A percentile compares a stretch with the other conserved stretches of the same genome.
Conservation (phyloP, 1,139 yeast genomes). For the Saccharomycopsis crataegensis region DNA sequence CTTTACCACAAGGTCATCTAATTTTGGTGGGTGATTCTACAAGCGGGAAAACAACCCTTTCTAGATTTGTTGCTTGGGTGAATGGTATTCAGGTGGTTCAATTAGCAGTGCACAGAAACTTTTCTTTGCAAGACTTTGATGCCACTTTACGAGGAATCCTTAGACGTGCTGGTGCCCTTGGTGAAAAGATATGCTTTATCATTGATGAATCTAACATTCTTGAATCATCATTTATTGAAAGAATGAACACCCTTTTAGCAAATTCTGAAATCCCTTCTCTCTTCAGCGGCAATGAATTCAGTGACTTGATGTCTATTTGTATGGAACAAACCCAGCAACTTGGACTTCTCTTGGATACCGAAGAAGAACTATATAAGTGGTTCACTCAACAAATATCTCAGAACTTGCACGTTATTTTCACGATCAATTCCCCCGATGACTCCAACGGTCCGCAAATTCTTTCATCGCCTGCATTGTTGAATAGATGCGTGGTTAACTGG, state of each 20-base stretch:
- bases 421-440: constrained; percentile 51
- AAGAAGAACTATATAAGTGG: constrained; percentile 73
- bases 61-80: constrained; percentile 87
- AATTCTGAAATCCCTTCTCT: constrained; percentile 91
- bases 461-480: constrained; percentile 85
- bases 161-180: constrained; percentile 40
- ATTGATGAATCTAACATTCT: constrained; percentile 76
- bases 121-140: constrained; percentile 61
- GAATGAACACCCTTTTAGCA: constrained; percentile 88
- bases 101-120: constrained; percentile 49
- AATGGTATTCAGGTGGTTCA: constrained; percentile 64
- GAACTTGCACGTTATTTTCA: constrained; percentile 79
- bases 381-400: constrained; percentile 59
- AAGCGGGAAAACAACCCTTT: constrained; percentile 72
- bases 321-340: constrained; percentile 50
- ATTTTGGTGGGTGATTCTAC: constrained; percentile 83
- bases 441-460: constrained; percentile 37
- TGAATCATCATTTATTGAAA: constrained; percentile 75
- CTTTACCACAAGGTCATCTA: constrained; percentile 86
- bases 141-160: constrained; percentile 49
- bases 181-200: constrained; percentile 63
- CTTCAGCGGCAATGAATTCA: constrained; percentile 69
- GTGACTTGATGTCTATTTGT: constrained; percentile 48
- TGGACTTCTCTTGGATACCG: constrained; percentile 58
- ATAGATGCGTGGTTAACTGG: constrained; percentile 86